Percentiles rank a stretch among this genome's conserved stretches.
Conservation (phyloP, 23 red algal species). For the Gracilariopsis chorda region DNA sequence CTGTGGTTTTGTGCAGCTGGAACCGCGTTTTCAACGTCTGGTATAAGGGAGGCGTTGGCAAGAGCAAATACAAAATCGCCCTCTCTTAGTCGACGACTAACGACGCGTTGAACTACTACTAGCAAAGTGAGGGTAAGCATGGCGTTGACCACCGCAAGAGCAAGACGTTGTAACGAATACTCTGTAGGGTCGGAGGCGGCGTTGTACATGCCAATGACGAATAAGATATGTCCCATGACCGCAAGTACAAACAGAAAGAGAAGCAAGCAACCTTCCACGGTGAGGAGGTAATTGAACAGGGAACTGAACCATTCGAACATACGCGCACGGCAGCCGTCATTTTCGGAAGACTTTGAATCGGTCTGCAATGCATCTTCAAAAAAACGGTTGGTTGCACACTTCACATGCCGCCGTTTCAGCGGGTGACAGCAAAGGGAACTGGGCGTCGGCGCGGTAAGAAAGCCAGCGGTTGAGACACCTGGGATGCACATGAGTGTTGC, state of each 20-base stretch:
- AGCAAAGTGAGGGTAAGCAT: constrained; percentile 21
- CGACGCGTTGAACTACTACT: constrained; percentile 19
- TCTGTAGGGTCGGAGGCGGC: constrained; percentile 17
- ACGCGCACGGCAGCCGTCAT: constrained; percentile 3
- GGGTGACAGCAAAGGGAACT: constrained; percentile 38
- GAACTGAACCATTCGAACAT: background rate
- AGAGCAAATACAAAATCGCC: constrained; percentile 27
- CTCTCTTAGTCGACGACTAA: constrained; percentile 29
- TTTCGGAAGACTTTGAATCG: background rate
- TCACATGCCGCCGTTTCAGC: background rate
- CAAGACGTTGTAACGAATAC: constrained; percentile 30
- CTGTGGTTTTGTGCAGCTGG: background rate
- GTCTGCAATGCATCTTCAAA: constrained; percentile 8
- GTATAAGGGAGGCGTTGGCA: background rate
- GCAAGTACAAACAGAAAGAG: constrained; percentile 55
- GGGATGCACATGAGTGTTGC: constrained; percentile 28
- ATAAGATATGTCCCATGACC: constrained; percentile 40
- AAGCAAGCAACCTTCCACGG: constrained; percentile 36
- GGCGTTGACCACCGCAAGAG: constrained; percentile 23
- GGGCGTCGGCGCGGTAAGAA: constrained; percentile 33
- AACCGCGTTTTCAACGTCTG: constrained; percentile 1
- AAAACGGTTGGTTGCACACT: constrained; percentile 34
- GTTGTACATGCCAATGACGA: constrained; percentile 47
- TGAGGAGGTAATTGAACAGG: constrained; percentile 17
- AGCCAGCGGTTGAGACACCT: constrained; percentile 44